Evolutionary conservation across 306 rosid species (phyloP).

Genomic region (Begonia fuchsioides): DNA sequence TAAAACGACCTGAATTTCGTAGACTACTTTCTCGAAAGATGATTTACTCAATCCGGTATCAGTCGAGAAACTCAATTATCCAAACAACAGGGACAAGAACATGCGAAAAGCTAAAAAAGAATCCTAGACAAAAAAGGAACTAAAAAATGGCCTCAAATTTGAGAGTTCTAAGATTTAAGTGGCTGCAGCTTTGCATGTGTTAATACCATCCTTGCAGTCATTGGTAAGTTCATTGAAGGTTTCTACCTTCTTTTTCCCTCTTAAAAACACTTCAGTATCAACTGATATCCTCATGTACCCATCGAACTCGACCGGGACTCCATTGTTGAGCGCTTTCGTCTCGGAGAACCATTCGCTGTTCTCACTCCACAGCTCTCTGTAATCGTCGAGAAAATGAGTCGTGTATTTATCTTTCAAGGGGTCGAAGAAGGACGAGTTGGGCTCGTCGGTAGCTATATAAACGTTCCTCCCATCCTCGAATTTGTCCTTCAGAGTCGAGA

Average conservation of each 20-base stretch:
- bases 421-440: slow-evolving; percentile 49
- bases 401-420: slow-evolving; percentile 82
- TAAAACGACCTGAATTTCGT: too few relatives aligned
- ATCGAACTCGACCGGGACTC: slow-evolving; percentile 73
- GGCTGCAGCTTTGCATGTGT: slow-evolving; percentile 55
- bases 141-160: too few relatives aligned
- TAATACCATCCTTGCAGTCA: slow-evolving; percentile 93
- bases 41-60: too few relatives aligned
- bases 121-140: too few relatives aligned
- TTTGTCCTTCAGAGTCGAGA: slow-evolving; percentile 58
- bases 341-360: slow-evolving; percentile 72
- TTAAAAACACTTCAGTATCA: slow-evolving; percentile 90
- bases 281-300: slow-evolving; percentile 94
- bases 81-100: too few relatives aligned
- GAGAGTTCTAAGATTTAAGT: slow-evolving; percentile 21
- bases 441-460: slow-evolving; percentile 84
- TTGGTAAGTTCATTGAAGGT: slow-evolving; percentile 89
- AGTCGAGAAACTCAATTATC: too few relatives aligned
- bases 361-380: slow-evolving; percentile 85
- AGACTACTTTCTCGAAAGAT: too few relatives aligned
- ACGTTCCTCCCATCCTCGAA: slow-evolving; percentile 75
- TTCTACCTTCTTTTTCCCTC: slow-evolving; percentile 91
- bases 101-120: too few relatives aligned
- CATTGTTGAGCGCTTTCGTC: slow-evolving; percentile 55
- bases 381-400: slow-evolving; percentile 81